Conservation (phyloP, 2,329 filamentous ascomycete genomes). For the Aspergillus melleus region DNA sequence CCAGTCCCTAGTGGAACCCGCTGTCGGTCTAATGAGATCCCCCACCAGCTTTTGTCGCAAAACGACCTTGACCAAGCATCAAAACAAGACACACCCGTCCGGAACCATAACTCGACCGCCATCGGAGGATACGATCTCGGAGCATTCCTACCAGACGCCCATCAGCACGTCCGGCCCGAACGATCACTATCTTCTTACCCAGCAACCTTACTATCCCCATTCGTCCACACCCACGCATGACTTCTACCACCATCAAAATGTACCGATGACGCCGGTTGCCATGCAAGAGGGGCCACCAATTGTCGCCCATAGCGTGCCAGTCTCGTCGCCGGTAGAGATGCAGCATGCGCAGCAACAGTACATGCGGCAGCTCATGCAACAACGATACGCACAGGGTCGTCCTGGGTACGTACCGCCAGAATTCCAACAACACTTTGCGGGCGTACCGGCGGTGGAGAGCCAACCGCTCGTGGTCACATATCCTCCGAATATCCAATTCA, state of each 20-base stretch:
- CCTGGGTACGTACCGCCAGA: slow-evolving; percentile 33
- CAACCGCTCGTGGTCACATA: slow-evolving; percentile 36
- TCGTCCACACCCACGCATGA: slow-evolving; percentile 36
- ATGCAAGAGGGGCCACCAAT: slow-evolving; percentile 32
- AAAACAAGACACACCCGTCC: slow-evolving; percentile 40
- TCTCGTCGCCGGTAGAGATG: slow-evolving; percentile 30
- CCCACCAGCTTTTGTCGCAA: slow-evolving; percentile 40
- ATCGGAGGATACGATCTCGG: slow-evolving; percentile 38
- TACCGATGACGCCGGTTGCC: slow-evolving; percentile 33
- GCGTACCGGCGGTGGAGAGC: slow-evolving; percentile 30
- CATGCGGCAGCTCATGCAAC: slow-evolving; percentile 35
- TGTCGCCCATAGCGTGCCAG: slow-evolving; percentile 31
- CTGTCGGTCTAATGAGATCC: not conserved
- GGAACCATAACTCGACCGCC: slow-evolving; percentile 34
- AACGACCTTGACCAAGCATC: slow-evolving; percentile 43
- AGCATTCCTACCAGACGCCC: slow-evolving; percentile 36
- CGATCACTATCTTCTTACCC: slow-evolving; percentile 37
- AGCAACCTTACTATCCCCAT: slow-evolving; percentile 38
- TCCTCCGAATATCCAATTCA: slow-evolving; percentile 34
- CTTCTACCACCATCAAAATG: slow-evolving; percentile 36
- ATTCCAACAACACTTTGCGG: slow-evolving; percentile 29
- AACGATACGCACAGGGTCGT: slow-evolving; percentile 33
- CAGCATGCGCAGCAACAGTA: slow-evolving; percentile 33
- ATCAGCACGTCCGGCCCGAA: slow-evolving; percentile 31
- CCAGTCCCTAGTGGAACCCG: not conserved